phyloP scores from a whole-genome alignment of 192 early-diverging fungal genomes.

The Dissophora ornata region DNA sequence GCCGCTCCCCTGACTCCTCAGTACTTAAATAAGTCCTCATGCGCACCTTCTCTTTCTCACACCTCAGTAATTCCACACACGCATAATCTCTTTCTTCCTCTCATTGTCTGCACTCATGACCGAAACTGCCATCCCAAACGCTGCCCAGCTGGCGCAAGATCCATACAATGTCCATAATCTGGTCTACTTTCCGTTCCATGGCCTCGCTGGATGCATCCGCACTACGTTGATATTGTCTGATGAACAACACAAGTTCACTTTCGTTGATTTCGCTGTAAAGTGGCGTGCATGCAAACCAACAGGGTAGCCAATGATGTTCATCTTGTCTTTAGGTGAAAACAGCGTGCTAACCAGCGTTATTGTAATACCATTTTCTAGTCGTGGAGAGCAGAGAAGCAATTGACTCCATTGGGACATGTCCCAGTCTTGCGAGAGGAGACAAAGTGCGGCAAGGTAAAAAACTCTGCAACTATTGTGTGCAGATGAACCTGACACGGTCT shows the following conservation, averaged over 20 bases:
- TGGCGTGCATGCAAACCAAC: background rate
- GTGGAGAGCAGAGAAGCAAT: constrained; percentile 56
- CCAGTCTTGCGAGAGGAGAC: constrained; percentile 58
- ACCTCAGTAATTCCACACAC: background rate
- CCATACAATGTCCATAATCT: constrained; percentile 33
- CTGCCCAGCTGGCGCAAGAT: constrained; percentile 10
- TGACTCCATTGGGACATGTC: constrained; percentile 62
- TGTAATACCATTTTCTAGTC: constrained; percentile 5
- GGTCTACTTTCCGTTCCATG: constrained; percentile 44
- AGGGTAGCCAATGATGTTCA: background rate
- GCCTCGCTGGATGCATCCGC: constrained; percentile 26
- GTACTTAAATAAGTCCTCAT: no score
- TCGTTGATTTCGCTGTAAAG: constrained; percentile 8
- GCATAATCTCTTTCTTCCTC: no score
- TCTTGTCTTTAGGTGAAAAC: background rate
- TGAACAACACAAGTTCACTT: constrained; percentile 25
- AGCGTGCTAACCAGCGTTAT: background rate
- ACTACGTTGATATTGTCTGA: constrained; percentile 8
- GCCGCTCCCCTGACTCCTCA: no score
- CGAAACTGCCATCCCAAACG: background rate
- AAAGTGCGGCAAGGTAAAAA: constrained; percentile 23
- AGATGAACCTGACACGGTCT: no score
- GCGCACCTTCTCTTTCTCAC: background rate
- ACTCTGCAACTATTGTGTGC: background rate
- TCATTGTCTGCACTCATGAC: background rate